Percentiles rank a stretch among this genome's conserved stretches.
Conservation (phyloP, 441 rosid species). For the Pelargonium cotyledonis region DNA sequence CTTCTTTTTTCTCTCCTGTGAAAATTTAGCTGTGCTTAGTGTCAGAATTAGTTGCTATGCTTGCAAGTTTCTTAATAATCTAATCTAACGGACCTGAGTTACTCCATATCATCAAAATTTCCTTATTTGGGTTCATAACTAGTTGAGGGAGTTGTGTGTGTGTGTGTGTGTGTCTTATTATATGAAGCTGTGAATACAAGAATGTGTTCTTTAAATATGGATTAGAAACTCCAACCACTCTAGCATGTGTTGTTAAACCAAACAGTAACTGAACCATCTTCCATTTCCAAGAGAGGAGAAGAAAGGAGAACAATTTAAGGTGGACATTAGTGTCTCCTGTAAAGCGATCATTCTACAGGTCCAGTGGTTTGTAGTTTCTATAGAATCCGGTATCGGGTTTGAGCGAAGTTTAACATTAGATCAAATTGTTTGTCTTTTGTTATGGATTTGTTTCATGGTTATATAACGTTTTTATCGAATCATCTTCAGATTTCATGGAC, state of each 20-base stretch:
- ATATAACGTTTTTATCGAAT: neutral
- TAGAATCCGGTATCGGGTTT: neutral
- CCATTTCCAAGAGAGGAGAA: no score
- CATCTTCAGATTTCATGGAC: neutral
- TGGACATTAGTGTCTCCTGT: no score
- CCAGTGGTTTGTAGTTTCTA: neutral
- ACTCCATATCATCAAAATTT: neutral
- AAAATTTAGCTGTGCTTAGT: neutral
- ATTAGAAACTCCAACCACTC: neutral
- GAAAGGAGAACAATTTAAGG: no score
- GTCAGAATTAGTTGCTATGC: neutral
- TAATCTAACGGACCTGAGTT: neutral
- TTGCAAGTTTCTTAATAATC: neutral
- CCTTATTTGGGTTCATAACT: neutral
- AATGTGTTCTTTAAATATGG: neutral
- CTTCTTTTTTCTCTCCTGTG: neutral
- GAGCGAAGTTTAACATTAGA: neutral
- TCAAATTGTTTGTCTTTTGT: neutral
- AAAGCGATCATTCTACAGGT: neutral
- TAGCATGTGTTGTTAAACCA: neutral
- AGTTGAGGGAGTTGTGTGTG: neutral
- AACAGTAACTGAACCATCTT: neutral
- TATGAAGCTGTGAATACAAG: neutral
- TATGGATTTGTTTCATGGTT: neutral
- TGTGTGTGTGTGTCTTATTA: neutral